Evolutionary conservation across 2,329 filamentous ascomycete species (phyloP), one percentile per base, ranked within the genome.

Genomic region (Westerdykella ornata): DNA sequence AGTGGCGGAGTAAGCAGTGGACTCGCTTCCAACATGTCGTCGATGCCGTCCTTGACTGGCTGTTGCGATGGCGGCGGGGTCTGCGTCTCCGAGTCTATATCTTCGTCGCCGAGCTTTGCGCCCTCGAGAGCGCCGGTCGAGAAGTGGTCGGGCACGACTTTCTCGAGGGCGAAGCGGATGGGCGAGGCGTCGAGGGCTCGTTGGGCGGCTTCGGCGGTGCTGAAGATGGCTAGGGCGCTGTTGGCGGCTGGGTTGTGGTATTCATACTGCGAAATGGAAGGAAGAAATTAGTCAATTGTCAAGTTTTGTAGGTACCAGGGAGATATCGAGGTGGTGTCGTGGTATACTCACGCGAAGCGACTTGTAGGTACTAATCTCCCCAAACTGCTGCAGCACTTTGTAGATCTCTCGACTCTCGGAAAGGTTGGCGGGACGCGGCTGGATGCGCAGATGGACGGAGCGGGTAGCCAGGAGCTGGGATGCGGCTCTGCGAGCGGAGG

Each of bases 401-500:
- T 73, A 56, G 31, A 76, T 67, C 49, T 73, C 68, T 35, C 72
- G 66, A 41, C 70, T 72, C 42, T 75, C 72, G n/a, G 63, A 65
- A 18, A 75, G 52, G 47, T 68, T 70, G 17, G 68, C 59, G 0
- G 71, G 70, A 1, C 70, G 68, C 3, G 73, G 73, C 14, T 65
- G 56, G 40, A 75, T 69, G 41, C 65, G 63, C 41, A 76, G 43
- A 46, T 74, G 70, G 6, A 76, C 60, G 8, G 68, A 69, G 37
- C 70, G 67, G 36, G 54, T 53, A n/a, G 65, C 53, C 19, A 68
- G 52, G 15, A 49, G 50, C 44, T 56, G 44, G 14, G 48, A 38
- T 5, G 53, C 45, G 15, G 54, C 56, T 38, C 49, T 48, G 16
- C 57, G 56, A n/a, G 38, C 38, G 38, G 61, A 53, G 22, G 22